phyloP scores from a whole-genome alignment of 768 basidiomycete species.

The Termitomyces titanicus region DNA sequence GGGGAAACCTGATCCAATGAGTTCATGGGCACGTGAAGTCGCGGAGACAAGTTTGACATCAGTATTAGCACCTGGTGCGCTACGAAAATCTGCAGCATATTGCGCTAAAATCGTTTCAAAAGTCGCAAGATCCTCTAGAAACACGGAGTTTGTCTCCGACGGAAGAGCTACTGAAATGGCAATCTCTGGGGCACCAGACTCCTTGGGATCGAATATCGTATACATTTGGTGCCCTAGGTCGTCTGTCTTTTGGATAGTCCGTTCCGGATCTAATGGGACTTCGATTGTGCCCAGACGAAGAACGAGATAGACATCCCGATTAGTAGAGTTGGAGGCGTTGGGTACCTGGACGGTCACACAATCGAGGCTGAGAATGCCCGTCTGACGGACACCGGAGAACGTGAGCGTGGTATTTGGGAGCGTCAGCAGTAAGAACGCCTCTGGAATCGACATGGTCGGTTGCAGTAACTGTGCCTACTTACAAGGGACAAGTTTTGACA shows the following conservation, averaged over 20 bases:
- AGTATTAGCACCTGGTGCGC: conserved; percentile 9
- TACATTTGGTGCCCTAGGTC: conserved; percentile 36
- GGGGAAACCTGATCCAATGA: conserved; percentile 13
- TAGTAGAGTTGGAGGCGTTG: conserved; percentile 25
- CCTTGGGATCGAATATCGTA: conserved; percentile 35
- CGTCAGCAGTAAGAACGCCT: conserved; percentile 55
- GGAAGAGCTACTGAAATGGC: conserved; percentile 30
- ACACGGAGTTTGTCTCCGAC: conserved; percentile 26
- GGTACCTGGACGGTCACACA: conserved; percentile 53
- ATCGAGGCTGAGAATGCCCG: conserved; percentile 52
- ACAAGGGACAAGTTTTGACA: too few relatives aligned
- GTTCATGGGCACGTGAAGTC: neutral
- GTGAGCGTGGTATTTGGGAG: conserved; percentile 46
- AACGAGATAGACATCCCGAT: conserved; percentile 65
- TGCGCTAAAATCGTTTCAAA: conserved; percentile 67
- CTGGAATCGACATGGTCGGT: conserved; percentile 18
- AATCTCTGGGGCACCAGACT: conserved; percentile 32
- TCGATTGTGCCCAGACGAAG: conserved; percentile 54
- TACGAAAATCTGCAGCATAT: conserved; percentile 47
- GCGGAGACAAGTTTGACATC: conserved; percentile 5
- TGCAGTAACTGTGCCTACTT: too few relatives aligned
- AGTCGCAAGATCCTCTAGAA: conserved; percentile 54
- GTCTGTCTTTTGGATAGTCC: conserved; percentile 38
- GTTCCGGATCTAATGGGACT: conserved; percentile 55
- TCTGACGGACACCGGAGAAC: conserved; percentile 26